Evolutionary conservation across 2,329 filamentous ascomycete species (phyloP).

Genomic region (Neurospora crassa): DNA sequence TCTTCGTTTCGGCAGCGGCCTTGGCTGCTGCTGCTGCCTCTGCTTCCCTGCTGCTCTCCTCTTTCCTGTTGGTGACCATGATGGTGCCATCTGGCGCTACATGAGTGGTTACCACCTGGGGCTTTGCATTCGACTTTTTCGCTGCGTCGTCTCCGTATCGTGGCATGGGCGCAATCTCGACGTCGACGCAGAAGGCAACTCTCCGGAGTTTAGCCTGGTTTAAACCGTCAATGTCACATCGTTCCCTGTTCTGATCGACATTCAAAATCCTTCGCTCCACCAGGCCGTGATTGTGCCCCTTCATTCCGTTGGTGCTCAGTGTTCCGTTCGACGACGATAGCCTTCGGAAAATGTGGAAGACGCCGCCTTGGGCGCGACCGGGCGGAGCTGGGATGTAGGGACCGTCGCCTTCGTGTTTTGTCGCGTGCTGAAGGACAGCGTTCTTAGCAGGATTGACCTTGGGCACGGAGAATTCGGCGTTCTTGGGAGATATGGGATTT

Average conservation of each 20-base stretch:
- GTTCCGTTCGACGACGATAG: conserved; percentile 57
- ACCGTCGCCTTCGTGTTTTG: conserved; percentile 47
- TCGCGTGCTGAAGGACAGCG: conserved; percentile 48
- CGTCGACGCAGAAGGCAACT: conserved; percentile 93
- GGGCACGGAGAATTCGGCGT: conserved; percentile 36
- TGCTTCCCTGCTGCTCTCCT: conserved; percentile 14
- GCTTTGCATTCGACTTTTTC: conserved; percentile 27
- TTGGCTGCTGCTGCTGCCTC: conserved; percentile 17
- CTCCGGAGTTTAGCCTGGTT: conserved; percentile 72
- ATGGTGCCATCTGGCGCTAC: conserved; percentile 33
- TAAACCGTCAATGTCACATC: conserved; percentile 71
- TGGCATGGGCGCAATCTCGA: conserved; percentile 87
- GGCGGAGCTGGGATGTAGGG: conserved; percentile 70
- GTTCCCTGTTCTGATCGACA: conserved; percentile 67
- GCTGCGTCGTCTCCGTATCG: conserved; percentile 57
- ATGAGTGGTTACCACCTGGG: conserved; percentile 50
- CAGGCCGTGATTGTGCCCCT: conserved; percentile 52
- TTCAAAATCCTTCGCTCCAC: conserved; percentile 80
- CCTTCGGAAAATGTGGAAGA: conserved; percentile 74
- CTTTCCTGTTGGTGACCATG: conserved; percentile 31
- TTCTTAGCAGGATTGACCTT: conserved; percentile 44
- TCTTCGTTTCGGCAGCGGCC: conserved; percentile 42
- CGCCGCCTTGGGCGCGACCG: conserved; percentile 56
- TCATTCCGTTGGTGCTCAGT: conserved; percentile 33
- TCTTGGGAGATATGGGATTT: conserved; percentile 25